Conservation (phyloP, 176 grass and related monocot genomes). For the Avena sativa region DNA sequence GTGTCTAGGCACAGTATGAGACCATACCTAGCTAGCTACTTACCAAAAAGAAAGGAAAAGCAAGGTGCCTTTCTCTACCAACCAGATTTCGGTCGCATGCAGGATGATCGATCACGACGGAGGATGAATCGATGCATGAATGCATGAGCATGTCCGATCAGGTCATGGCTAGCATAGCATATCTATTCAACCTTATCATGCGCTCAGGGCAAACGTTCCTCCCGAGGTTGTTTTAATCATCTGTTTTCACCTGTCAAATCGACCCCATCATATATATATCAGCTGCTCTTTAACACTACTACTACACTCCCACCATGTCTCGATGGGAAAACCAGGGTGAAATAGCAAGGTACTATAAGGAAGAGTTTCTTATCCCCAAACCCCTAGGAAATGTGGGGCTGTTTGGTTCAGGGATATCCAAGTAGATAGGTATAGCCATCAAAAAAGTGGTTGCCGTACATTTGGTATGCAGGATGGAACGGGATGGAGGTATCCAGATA, state of each 20-base stretch:
- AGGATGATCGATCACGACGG: background rate
- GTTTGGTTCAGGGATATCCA: too few species aligned
- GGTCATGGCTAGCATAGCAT: background rate
- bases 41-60: background rate
- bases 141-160: background rate
- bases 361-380: too few species aligned
- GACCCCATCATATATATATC: background rate
- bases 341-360: too few species aligned
- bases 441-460: too few species aligned
- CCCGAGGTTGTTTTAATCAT: background rate
- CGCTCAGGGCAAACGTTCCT: background rate
- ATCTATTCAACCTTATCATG: background rate
- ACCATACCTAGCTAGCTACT: background rate
- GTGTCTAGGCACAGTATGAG: background rate
- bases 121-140: background rate
- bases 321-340: too few species aligned
- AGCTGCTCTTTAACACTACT: too few species aligned
- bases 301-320: too few species aligned
- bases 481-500: too few species aligned
- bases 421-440: too few species aligned
- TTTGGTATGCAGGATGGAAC: too few species aligned
- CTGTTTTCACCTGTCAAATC: background rate
- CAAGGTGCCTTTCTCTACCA: slow-evolving; percentile 16
- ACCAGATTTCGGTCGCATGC: slow-evolving; percentile 17
- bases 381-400: too few species aligned